Base-by-base conservation (phyloP, 202 grass and related monocot species). In the Digitaria exilis region DNA sequence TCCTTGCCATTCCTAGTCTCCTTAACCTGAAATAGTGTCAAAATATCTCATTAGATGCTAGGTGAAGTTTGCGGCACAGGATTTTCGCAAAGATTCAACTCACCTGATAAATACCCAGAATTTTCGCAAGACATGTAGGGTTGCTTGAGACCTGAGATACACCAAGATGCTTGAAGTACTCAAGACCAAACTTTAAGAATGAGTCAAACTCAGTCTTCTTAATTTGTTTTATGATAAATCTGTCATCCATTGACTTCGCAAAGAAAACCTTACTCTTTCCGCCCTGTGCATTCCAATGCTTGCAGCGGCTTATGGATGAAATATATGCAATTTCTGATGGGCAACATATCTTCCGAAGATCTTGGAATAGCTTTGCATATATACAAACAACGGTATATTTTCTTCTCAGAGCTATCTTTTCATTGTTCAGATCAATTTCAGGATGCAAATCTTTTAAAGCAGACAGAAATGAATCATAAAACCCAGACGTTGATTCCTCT, bases 161-260 rank as follows among this genome's bases (percentile, higher is more conserved):
- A 78, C 81, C 79, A 82, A 92, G 82, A 88, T 98, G 88, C 76
- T 88, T 94, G 79, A 98, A 98, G 74, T 98, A 98, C 86, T 96
- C 87, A 24, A 90, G 87, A 17, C 87, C 91, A 86, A 96, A 98
- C 82, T 94, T 88, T 70, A 98, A 84, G 80, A 98, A 98, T 24
- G 93, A 98, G 39, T 98, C 93, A 79, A 95, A 92, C 57, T 98
- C 96, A 6, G 90, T 90, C 76, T 90, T 93, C 78, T 98, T 96
- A 28, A 98, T 95, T 78, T 93, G 86, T 86, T 98, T 98, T 77
- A 98, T 95, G 73, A 98, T 95, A 79, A 98, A 95, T 84, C 95
- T 89, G 48, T 95, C 95, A 85, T 98, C 90, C 85, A 90, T 75
- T 84, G 95, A 80, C 72, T 98, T 98, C 4, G 89, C 90, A 80